Evolutionary conservation across 2,329 filamentous ascomycete genomes (phyloP).

Genomic region (Didymella exigua): DNA sequence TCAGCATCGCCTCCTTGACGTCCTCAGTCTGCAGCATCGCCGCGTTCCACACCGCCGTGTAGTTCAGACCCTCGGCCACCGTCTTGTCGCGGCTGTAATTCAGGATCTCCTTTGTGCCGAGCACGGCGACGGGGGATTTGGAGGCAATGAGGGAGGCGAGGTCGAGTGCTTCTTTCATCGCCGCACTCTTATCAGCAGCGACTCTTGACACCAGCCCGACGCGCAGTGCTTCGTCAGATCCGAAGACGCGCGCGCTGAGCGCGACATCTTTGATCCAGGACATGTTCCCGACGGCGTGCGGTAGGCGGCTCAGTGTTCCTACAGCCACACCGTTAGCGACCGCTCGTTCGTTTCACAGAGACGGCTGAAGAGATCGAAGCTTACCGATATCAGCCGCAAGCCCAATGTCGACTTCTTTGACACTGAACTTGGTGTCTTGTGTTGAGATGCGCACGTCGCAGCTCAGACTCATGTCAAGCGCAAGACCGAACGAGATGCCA

Average conservation of each 20-base stretch:
- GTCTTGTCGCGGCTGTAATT: constrained; percentile 80
- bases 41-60: constrained; percentile 87
- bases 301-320: constrained; percentile 66
- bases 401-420: constrained; percentile 85
- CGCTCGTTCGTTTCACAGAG: no score
- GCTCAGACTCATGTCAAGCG: constrained; percentile 62
- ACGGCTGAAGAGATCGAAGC: no score
- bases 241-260: constrained; percentile 72
- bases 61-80: constrained; percentile 77
- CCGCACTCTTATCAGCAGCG: constrained; percentile 63
- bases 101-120: constrained; percentile 85
- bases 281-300: constrained; percentile 71
- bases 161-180: constrained; percentile 57
- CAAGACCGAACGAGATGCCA: constrained; percentile 46
- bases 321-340: constrained; percentile 63
- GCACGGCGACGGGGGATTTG: constrained; percentile 87
- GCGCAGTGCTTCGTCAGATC: constrained; percentile 69
- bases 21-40: constrained; percentile 82
- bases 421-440: constrained; percentile 65
- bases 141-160: constrained; percentile 69
- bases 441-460: constrained; percentile 73
- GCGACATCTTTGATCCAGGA: constrained; percentile 83
- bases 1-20: constrained; percentile 73
- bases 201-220: constrained; percentile 74
- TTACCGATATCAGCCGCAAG: constrained; percentile 79